Base-by-base conservation (phyloP, 495 filamentous ascomycete genomes). In the Echria macrotheca region DNA sequence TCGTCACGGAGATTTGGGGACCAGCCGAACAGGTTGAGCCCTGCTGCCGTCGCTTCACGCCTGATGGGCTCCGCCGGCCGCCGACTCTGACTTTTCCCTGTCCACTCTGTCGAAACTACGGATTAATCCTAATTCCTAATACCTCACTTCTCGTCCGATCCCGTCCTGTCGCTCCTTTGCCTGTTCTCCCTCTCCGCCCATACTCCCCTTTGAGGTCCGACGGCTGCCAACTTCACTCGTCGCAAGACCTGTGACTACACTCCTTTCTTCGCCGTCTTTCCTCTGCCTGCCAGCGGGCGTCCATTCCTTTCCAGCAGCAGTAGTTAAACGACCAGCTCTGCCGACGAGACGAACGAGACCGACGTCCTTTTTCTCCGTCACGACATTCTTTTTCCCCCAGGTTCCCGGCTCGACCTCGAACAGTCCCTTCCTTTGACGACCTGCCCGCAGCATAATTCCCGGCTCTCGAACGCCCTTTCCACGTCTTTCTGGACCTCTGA, bases 271-370 rank as follows among this genome's bases (percentile, higher is more conserved):
- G 51, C 57, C 53, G 52, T 44, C 43, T 38, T 38, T 39, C 52
- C 49, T 58, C 47, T 58, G 65, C 68, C 67, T 70, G 69, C 68
- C 65, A 69, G 67, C 66, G 58, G 70, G 71, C 69, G 63, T 64
- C 65, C 63, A 71, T 61, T 68, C 75, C 73, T 47, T 75, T 76
- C 44, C 32, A 25, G 44, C 44, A 35, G 44, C 44, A 35, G 12
- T 14, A 18, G n/a, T n/a, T n/a, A n/a, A n/a, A n/a, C n/a, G n/a
- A n/a, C n/a, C 29, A 31, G 25, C 46, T 22, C 26, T 25, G n/a
- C 36, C 47, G 46, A 55, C 55, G 18, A 47, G 47, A 57, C 58
- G 42, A 49, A 31, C 28, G 28, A 31, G 28, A 31, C 28, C 21
- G 31, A 24, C 35, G 47, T 18, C 12, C 22, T 29, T 40, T 40